phyloP scores from a whole-genome alignment of 345 rosid species.

The Eucalyptus globulus region DNA sequence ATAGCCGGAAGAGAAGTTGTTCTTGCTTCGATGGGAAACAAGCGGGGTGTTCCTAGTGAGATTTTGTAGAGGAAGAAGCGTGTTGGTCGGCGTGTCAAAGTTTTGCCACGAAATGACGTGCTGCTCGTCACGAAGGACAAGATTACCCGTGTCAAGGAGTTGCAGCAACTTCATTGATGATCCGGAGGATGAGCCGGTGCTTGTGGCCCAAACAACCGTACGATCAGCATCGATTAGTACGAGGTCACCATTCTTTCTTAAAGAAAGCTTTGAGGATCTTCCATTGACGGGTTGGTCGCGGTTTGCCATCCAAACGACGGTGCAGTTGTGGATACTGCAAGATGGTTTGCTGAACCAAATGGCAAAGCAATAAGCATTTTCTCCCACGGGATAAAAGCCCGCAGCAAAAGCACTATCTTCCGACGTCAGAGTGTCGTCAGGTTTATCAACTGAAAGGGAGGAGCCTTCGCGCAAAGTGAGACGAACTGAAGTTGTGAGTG shows the following conservation, averaged over 20 bases:
- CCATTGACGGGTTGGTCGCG: neutral
- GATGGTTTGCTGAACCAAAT: neutral
- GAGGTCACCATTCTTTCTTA: neutral
- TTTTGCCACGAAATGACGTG: neutral
- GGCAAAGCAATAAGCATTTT: neutral
- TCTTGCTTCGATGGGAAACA: neutral
- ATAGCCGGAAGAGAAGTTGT: neutral
- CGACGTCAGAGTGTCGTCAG: neutral
- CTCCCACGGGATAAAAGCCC: neutral
- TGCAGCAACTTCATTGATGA: neutral
- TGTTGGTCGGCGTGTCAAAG: neutral
- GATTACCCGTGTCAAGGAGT: neutral
- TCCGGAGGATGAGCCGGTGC: neutral
- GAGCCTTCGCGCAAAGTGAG: neutral
- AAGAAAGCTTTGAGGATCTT: neutral
- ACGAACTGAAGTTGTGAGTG: neutral
- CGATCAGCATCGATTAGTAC: neutral
- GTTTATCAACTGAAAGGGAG: slow-evolving; percentile 9
- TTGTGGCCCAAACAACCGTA: neutral
- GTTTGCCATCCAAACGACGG: neutral
- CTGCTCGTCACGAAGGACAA: neutral
- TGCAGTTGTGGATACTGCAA: neutral
- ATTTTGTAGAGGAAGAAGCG: neutral
- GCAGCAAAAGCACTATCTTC: neutral
- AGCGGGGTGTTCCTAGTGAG: neutral